Percentiles rank a stretch among this genome's conserved stretches.
These are phyloP conservation scores for Suillus subalutaceus DNA, from an alignment of 768 basidiomycete species.

Conservation along the genomic window DNA sequence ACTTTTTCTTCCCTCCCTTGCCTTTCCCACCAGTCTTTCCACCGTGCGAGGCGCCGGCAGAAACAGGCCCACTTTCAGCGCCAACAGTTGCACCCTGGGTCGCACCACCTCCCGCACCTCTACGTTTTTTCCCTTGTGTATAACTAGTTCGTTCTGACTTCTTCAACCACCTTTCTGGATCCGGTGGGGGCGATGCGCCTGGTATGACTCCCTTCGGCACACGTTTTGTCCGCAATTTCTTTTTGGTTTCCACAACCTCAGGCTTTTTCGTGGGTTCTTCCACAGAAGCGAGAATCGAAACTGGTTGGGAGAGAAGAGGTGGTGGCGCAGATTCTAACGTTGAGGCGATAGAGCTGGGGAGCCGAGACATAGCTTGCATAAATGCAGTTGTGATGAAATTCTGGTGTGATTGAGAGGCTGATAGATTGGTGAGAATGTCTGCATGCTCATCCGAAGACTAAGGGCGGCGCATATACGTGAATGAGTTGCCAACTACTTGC, in stretches of 20 bases:
- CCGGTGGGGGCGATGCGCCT: conserved; percentile 80
- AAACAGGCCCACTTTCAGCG: conserved; percentile 26
- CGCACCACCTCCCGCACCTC: conserved; percentile 58
- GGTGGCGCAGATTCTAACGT: conserved; percentile 66
- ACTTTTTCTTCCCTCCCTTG: conserved; percentile 75
- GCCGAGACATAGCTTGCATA: conserved; percentile 60
- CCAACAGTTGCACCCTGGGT: conserved; percentile 60
- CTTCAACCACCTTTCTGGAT: conserved; percentile 89
- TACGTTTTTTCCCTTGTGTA: conserved; percentile 51
- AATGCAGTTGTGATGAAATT: conserved; percentile 81
- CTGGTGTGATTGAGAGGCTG: conserved; percentile 79
- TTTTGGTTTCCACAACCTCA: conserved; percentile 39
- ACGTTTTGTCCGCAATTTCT: conserved; percentile 63
- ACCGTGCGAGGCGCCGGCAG: conserved; percentile 23
- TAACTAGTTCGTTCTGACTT: conserved; percentile 76
- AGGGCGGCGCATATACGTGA: conserved; percentile 13
- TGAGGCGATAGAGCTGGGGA: conserved; percentile 54
- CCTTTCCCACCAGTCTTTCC: conserved; percentile 43
- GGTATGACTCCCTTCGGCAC: conserved; percentile 76
- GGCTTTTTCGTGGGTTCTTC: conserved; percentile 37
- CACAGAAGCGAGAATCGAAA: conserved; percentile 28
- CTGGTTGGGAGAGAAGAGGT: conserved; percentile 44
- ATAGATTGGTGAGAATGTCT: conserved; percentile 84
- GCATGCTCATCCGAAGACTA: conserved; percentile 87
- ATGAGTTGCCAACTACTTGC: not conserved